phyloP scores from a whole-genome alignment of 192 early-diverging fungal species.

The Lobosporangium transversale region DNA sequence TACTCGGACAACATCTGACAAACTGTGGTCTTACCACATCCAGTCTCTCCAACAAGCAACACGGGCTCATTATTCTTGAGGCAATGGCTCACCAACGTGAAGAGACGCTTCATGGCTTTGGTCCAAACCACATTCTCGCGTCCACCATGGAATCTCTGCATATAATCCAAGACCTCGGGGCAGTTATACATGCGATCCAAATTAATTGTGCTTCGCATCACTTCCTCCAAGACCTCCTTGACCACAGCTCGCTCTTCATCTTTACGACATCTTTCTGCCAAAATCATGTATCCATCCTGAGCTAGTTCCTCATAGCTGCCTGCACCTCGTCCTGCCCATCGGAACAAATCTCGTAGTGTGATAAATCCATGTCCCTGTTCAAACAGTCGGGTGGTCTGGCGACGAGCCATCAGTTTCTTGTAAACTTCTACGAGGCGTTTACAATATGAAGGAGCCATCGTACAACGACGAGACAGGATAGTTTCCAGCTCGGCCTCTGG shows the following conservation, averaged over 20 bases:
- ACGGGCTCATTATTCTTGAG: slow-evolving; percentile 89
- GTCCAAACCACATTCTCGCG: slow-evolving; percentile 87
- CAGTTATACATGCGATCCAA: slow-evolving; percentile 72
- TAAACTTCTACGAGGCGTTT: slow-evolving; percentile 88
- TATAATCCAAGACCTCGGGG: slow-evolving; percentile 63
- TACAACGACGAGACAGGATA: slow-evolving; percentile 86
- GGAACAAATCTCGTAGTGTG: slow-evolving; percentile 96
- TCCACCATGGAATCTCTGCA: slow-evolving; percentile 48
- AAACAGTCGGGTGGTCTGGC: slow-evolving; percentile 90
- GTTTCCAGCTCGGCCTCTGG: slow-evolving; percentile 91
- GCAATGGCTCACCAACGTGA: slow-evolving; percentile 85
- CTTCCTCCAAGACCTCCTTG: slow-evolving; percentile 82
- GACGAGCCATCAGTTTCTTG: slow-evolving; percentile 75
- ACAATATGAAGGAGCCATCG: slow-evolving; percentile 90
- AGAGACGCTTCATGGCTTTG: slow-evolving; percentile 89
- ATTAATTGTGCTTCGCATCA: slow-evolving; percentile 75
- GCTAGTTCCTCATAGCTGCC: slow-evolving; percentile 84
- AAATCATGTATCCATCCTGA: slow-evolving; percentile 94
- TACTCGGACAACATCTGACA: slow-evolving; percentile 90
- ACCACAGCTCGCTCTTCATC: slow-evolving; percentile 86
- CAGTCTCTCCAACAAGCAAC: slow-evolving; percentile 96
- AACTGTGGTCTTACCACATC: slow-evolving; percentile 98
- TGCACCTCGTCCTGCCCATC: slow-evolving; percentile 92
- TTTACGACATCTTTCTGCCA: slow-evolving; percentile 89
- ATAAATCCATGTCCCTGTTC: slow-evolving; percentile 94